phyloP scores from a whole-genome alignment of 106 monocot genomes.

The Acorus calamus region DNA sequence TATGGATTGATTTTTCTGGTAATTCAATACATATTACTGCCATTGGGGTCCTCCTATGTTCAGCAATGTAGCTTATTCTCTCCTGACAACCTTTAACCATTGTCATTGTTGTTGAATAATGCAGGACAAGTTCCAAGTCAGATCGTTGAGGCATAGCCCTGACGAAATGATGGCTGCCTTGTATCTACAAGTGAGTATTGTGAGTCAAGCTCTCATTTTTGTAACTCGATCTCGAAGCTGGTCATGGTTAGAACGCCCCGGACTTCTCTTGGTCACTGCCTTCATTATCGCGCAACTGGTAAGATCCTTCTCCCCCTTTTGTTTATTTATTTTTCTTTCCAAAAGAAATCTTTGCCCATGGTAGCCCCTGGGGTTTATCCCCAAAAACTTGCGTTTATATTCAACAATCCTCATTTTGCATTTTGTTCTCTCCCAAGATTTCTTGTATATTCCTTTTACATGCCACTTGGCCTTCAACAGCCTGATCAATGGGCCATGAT shows the following conservation, averaged over 20 bases:
- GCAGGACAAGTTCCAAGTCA: slow-evolving; percentile 68
- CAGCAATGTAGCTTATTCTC: too few species aligned
- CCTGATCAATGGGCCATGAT: too few species aligned
- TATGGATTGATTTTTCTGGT: too few species aligned
- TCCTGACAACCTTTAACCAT: too few species aligned
- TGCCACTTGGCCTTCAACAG: too few species aligned
- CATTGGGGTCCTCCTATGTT: background rate
- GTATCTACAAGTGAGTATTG: slow-evolving; percentile 92
- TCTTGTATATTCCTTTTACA: too few species aligned
- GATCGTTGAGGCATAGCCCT: slow-evolving; percentile 39
- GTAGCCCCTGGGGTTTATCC: too few species aligned
- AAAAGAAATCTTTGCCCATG: background rate
- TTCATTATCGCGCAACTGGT: slow-evolving; percentile 82
- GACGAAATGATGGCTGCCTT: slow-evolving; percentile 82
- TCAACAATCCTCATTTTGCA: background rate
- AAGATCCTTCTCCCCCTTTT: slow-evolving; percentile 9
- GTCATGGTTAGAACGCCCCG: slow-evolving; percentile 77
- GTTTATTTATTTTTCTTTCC: background rate
- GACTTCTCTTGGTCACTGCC: slow-evolving; percentile 53
- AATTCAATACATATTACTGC: too few species aligned
- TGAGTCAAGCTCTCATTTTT: slow-evolving; percentile 92
- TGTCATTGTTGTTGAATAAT: too few species aligned
- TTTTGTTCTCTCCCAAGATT: background rate
- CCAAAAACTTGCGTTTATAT: too few species aligned
- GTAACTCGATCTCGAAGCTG: slow-evolving; percentile 93